Percentiles rank a stretch among this genome's conserved stretches.
phyloP scores from a whole-genome alignment of 768 basidiomycete species.

The Cystofilobasidium capitatum region DNA sequence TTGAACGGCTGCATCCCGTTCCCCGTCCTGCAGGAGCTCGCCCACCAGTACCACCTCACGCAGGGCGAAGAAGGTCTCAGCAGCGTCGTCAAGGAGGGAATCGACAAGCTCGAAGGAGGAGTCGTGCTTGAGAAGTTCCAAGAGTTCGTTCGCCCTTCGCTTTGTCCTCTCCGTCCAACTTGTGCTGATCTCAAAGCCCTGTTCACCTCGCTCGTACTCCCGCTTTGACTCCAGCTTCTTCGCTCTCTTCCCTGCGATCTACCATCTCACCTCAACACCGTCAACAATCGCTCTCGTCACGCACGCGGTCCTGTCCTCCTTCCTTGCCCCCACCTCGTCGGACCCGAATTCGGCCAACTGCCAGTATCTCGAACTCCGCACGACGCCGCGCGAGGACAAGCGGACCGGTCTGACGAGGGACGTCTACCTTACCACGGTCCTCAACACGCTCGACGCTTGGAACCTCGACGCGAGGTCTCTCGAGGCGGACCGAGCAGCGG shows the following conservation, averaged over 20 bases:
- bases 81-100: slow-evolving; percentile 45
- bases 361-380: slow-evolving; percentile 70
- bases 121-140: slow-evolving; percentile 48
- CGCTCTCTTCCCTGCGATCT: slow-evolving; percentile 63
- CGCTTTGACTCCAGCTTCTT: slow-evolving; percentile 49
- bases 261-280: slow-evolving; percentile 60
- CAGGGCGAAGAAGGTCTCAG: slow-evolving; percentile 7
- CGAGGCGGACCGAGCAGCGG: neutral
- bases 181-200: too few species aligned
- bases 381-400: slow-evolving; percentile 53
- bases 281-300: slow-evolving; percentile 50
- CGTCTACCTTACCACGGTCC: slow-evolving; percentile 56
- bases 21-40: slow-evolving; percentile 53
- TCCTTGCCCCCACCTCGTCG: slow-evolving; percentile 42
- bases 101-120: slow-evolving; percentile 43
- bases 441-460: slow-evolving; percentile 57
- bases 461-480: slow-evolving; percentile 45
- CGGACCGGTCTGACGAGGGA: slow-evolving; percentile 50
- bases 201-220: too few species aligned
- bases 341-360: slow-evolving; percentile 43
- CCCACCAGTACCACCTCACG: slow-evolving; percentile 39
- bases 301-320: slow-evolving; percentile 55
- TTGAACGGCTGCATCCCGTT: slow-evolving; percentile 76
- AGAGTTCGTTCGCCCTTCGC: slow-evolving; percentile 44
- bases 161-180: too few species aligned